Conservation (phyloP, 148 eudicot genomes). For the Pharnaceum exiguum region DNA sequence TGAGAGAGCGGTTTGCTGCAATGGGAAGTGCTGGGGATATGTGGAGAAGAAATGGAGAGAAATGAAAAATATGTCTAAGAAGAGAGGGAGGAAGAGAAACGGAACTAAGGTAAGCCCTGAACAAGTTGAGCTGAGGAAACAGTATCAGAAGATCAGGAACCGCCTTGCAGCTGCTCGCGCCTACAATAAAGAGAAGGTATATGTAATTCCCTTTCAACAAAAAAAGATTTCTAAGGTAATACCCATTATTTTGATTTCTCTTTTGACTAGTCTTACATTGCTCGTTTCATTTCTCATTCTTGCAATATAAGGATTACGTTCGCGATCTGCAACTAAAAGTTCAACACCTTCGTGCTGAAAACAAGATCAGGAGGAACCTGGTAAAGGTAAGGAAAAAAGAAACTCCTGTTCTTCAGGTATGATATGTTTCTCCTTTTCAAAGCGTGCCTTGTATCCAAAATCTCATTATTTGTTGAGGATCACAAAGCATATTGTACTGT, state of each 20-base stretch:
- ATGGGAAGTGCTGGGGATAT: slow-evolving; percentile 19
- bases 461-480: too few relatives aligned
- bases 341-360: slow-evolving; percentile 11
- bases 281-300: background rate
- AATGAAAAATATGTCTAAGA: background rate
- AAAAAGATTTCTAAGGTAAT: too few relatives aligned
- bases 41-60: background rate
- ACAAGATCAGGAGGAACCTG: slow-evolving; percentile 22
- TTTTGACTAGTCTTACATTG: background rate
- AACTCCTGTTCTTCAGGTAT: too few relatives aligned
- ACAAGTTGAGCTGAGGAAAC: background rate
- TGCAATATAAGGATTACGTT: slow-evolving; percentile 10
- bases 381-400: slow-evolving; percentile 24
- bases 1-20: slow-evolving; percentile 9
- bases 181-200: slow-evolving; percentile 16
- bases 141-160: slow-evolving; percentile 22
- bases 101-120: slow-evolving; percentile 7
- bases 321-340: slow-evolving; percentile 5
- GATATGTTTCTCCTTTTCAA: too few relatives aligned
- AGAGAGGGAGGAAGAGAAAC: slow-evolving; percentile 13
- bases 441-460: too few relatives aligned
- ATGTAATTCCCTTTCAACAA: background rate
- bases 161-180: slow-evolving; percentile 15
- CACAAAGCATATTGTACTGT: too few relatives aligned
- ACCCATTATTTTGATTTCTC: too few relatives aligned